Base-by-base conservation (phyloP, 306 rosid genomes). In the Vigna radiata region DNA sequence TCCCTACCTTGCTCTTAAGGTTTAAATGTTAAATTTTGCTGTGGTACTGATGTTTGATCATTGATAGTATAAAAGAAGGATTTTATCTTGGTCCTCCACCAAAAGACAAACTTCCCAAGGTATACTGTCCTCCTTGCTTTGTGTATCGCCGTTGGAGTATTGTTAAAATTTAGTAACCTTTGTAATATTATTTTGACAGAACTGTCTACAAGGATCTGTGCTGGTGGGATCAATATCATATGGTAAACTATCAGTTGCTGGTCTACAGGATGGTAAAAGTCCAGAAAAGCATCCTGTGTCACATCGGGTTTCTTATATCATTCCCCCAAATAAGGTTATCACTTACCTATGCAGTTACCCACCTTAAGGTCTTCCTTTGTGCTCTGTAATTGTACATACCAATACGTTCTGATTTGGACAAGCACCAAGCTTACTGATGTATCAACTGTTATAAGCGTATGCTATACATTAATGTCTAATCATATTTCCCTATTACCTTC, bases 81-180 rank as follows among this genome's bases (percentile, higher is more conserved):
- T 83, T 92, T 80, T 95, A 92, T 81, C 76, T 95, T 84, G 96
- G 97, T 43, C 88, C 98, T 68, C 98, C 98, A 63, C 70, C 90
- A 64, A 90, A 89, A 83, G 97, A 95, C 79, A 95, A 92, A 82
- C 87, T 95, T 64, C 97, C 93, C 25, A 95, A 92, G 97, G 98
- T 92, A 76, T 43, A 11, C 13, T 46, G 39, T 23, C 71, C 54
- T 62, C 77, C 23, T 70, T 70, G 27, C 74, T 77, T 13, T 62
- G 69, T 58, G 37, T 56, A 46, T 52, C 31, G 55, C 53, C 60
- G 6, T 64, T 75, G 56, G 52, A 37, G 39, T 50, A 9, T 44
- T 58, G 47, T 16, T 62, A 64, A 70, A 67, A 73, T 79, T 72
- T 67, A 66, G 60, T 76, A 62, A 19, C 74, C 18, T 54, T 53